These are phyloP conservation scores for Acmispon strigosus DNA, from an alignment of 306 rosid species.

Conservation along the genomic window DNA sequence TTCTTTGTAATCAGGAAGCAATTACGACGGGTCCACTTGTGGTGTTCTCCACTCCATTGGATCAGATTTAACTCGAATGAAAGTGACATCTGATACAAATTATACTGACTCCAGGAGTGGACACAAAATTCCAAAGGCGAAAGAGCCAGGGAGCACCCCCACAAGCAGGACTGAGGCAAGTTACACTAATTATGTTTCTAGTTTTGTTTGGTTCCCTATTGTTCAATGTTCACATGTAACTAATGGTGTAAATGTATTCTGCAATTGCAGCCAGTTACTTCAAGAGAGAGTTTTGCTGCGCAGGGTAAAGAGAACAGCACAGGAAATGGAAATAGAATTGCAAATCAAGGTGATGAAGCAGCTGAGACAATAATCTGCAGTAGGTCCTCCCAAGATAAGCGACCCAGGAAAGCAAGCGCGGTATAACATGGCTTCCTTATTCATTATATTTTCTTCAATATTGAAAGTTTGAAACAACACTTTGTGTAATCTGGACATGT, in stretches of 20 bases:
- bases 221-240: not conserved
- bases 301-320: conserved; percentile 44
- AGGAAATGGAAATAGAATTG: conserved; percentile 40
- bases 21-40: conserved; percentile 63
- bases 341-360: conserved; percentile 40
- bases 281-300: conserved; percentile 82
- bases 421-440: conserved; percentile 34
- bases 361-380: conserved; percentile 44
- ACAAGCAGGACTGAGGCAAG: conserved; percentile 66
- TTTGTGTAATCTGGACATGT: not conserved
- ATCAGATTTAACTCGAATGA: conserved; percentile 94
- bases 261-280: conserved; percentile 60
- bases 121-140: conserved; percentile 38
- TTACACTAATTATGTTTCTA: not conserved
- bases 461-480: not conserved
- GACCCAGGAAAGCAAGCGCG: conserved; percentile 83
- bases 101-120: conserved; percentile 48
- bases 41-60: conserved; percentile 85
- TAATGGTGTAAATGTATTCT: not conserved
- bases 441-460: not conserved
- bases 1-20: conserved; percentile 41
- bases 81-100: conserved; percentile 42
- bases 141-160: conserved; percentile 62
- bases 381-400: conserved; percentile 59
- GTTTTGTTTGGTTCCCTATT: not conserved